Evolutionary conservation across 2,329 filamentous ascomycete genomes (phyloP), one percentile per base, ranked within the genome.

Genomic region (Byssochlamys sp.): DNA sequence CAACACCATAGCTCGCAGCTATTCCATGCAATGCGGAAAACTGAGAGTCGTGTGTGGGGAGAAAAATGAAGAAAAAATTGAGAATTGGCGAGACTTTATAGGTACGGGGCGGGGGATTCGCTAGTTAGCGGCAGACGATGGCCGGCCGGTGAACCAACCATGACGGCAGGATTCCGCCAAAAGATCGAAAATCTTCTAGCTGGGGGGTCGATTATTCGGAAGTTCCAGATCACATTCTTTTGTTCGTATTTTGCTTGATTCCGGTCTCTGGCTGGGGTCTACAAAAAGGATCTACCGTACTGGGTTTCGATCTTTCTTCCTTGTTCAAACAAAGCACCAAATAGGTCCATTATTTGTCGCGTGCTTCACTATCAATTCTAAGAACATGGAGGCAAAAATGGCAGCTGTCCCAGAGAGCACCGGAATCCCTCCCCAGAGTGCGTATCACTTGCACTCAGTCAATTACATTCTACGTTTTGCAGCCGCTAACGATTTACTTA

Each of bases 381-480:
- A 39, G n/a, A n/a, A 39, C 6, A 39, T n/a, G 14, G 12, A 39
- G 31, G 45, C 9, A 11, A 51, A 51, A 9, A 71, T 72, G 70
- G 66, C 63, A 55, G 69, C 70, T 57, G 60, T 63, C 60, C 61
- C 58, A 55, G 69, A 70, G 55, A 68, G 62, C 57, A 62, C 65
- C 19, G 60, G 55, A 57, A 60, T 61, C 28, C 66, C 70, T 64
- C 63, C 70, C 65, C 67, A 71, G 65, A 67, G 69, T 71, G 63
- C 60, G 68, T 69, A 45, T 14, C n/a, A 19, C 19, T 19, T 24
- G 2, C 12, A 7, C 5, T 5, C 19, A 66, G 55, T 51, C 48
- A 45, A 35, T 53, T 55, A 54, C 29, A 55, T 33, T 57, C 45
- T 27, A 55, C 54, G 39, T 56, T 55, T 59, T 54, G 60, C 62